These are phyloP conservation scores for Acacia concinna DNA, from an alignment of 331 rosid species.

Conservation along the genomic window DNA sequence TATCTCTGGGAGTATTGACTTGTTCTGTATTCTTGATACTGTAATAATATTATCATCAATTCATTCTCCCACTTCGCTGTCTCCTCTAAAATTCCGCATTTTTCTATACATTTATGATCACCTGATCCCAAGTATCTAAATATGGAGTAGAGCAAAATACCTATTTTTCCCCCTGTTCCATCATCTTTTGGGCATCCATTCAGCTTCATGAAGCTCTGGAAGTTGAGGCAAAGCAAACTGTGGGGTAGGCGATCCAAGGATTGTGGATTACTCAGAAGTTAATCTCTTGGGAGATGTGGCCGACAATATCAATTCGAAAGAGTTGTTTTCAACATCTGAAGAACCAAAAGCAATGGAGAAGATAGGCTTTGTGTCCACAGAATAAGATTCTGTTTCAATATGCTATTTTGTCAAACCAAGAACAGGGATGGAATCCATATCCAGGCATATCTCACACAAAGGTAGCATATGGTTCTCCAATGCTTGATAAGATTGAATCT, in stretches of 20 bases:
- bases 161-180: background rate
- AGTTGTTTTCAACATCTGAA: background rate
- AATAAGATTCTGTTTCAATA: slow-evolving; percentile 26
- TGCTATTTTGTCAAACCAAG: slow-evolving; percentile 17
- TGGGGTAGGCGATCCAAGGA: background rate
- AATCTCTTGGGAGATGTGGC: background rate
- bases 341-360: background rate
- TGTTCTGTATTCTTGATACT: background rate
- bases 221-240: background rate
- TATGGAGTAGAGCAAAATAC: background rate
- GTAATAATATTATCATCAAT: background rate
- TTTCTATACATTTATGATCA: background rate
- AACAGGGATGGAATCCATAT: slow-evolving; percentile 29
- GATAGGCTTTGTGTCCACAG: background rate
- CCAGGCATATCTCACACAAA: background rate
- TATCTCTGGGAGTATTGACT: background rate
- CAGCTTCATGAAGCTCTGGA: background rate
- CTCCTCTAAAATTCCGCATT: background rate
- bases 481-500: slow-evolving; percentile 31
- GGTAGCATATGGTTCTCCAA: slow-evolving; percentile 31
- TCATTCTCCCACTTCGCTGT: background rate
- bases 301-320: background rate
- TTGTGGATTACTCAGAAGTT: background rate
- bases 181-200: background rate
- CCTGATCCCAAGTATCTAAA: background rate